A percentile compares a stretch with the other conserved stretches of the same genome.
Evolutionary conservation across 2,329 filamentous ascomycete genomes (phyloP).

Genomic region (Diaporthe citri): DNA sequence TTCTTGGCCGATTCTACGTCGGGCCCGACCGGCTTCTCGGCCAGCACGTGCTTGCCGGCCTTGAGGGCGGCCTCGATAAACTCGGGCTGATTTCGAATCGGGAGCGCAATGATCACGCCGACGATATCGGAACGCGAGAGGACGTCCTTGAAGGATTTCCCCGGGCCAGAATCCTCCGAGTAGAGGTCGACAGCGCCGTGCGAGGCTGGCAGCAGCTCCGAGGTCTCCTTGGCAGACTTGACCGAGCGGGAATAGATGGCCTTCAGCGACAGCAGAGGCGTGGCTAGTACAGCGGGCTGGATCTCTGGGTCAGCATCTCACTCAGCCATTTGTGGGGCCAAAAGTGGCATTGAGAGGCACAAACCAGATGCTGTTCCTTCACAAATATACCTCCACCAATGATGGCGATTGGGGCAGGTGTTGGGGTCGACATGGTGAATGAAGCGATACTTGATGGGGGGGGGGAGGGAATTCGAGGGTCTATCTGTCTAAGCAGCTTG

Average conservation of each 20-base stretch:
- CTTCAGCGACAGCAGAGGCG: slow-evolving; percentile 63
- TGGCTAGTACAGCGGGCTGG: slow-evolving; percentile 40
- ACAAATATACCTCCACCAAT: slow-evolving; percentile 75
- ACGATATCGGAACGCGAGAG: slow-evolving; percentile 63
- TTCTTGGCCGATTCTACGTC: slow-evolving; percentile 51
- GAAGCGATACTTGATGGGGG: neutral
- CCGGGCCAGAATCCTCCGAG: slow-evolving; percentile 63
- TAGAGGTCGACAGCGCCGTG: slow-evolving; percentile 60
- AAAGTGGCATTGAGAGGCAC: slow-evolving; percentile 35
- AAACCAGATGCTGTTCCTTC: slow-evolving; percentile 68
- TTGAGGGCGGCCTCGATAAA: slow-evolving; percentile 68
- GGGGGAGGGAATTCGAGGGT: neutral
- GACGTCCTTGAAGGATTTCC: slow-evolving; percentile 59
- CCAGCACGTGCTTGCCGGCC: slow-evolving; percentile 64
- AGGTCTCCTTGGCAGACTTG: slow-evolving; percentile 59
- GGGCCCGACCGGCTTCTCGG: slow-evolving; percentile 57
- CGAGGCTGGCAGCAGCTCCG: slow-evolving; percentile 49
- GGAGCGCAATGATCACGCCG: slow-evolving; percentile 69
- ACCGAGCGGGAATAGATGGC: slow-evolving; percentile 72
- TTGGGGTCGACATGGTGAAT: slow-evolving; percentile 4
- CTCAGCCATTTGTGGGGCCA: neutral
- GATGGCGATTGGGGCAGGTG: slow-evolving; percentile 59
- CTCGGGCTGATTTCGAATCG: slow-evolving; percentile 68
- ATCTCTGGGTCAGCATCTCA: neutral
- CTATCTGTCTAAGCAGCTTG: neutral